Base-by-base conservation (phyloP, 768 basidiomycete genomes). In the Pleurotus pulmonarius region DNA sequence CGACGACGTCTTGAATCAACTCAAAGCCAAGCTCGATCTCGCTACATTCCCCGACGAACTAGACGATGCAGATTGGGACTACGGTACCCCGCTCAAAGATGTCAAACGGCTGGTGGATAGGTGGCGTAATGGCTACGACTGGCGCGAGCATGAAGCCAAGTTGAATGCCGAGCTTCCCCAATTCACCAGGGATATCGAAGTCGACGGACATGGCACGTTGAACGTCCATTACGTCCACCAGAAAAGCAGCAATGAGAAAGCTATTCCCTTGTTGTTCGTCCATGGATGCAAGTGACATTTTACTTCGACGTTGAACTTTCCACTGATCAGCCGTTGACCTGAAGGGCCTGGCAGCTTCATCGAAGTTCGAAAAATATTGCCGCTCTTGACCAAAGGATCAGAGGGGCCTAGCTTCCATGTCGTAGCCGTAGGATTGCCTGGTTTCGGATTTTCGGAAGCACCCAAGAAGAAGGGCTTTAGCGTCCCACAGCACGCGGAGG, bases 271-370 rank as follows among this genome's bases (percentile, higher is more conserved):
- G n/a, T 67, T 86, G 26, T 86, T 81, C 59, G 75, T 85, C 11
- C 85, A 86, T 57, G 85, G 85, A 41, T 86, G 84, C 73, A 55
- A 46, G 70, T 65, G 2, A 12, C 22, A 4, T 49, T 18, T 51
- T 52, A 13, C 24, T 26, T 3, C 16, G 18, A 48, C 22, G 11
- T 8, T 13, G 1, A 8, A 13, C 8, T 37, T 16, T 5, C 29
- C 26, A 15, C 51, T 53, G 16, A 44, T 9, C 7, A 20, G 38
- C n/a, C n/a, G n/a, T 34, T 11, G 18, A n/a, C 43, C 26, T 12
- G 55, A 29, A 84, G 84, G 86, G 86, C 83, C 84, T 0, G 85
- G 85, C 52, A 73, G 77, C 53, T 83, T 85, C 63, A 52, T 79
- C n/a, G 84, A 87, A 68, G 79, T 76, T 7, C 64, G 70, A 39